Conservation (phyloP, 192 early-diverging fungal genomes). For the Coemansia sp. region DNA sequence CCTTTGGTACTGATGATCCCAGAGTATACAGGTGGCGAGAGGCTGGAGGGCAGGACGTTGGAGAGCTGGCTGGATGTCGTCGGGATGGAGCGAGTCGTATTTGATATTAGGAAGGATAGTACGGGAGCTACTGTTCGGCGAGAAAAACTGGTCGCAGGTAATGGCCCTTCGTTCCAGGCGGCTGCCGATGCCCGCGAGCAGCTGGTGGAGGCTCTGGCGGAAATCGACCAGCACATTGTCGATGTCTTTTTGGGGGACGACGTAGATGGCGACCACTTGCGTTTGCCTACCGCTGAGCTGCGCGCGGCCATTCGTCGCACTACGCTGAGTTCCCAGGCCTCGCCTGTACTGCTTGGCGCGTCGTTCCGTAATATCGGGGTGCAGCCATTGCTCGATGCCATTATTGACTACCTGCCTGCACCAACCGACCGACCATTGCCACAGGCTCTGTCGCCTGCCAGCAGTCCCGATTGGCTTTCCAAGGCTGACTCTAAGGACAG, state of each 20-base stretch:
- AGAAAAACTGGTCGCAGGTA: background rate
- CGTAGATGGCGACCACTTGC: slow-evolving; percentile 75
- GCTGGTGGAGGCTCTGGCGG: slow-evolving; percentile 83
- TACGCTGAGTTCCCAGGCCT: slow-evolving; percentile 68
- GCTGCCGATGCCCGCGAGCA: slow-evolving; percentile 64
- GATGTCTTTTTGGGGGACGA: slow-evolving; percentile 76
- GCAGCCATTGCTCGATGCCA: slow-evolving; percentile 89
- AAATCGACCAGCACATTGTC: slow-evolving; percentile 81
- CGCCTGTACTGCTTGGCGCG: slow-evolving; percentile 90
- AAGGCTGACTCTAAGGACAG: background rate
- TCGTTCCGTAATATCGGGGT: slow-evolving; percentile 91
- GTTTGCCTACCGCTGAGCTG: slow-evolving; percentile 65
- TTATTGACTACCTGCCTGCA: slow-evolving; percentile 82
- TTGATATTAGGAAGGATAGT: slow-evolving; percentile 19
- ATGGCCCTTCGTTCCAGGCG: slow-evolving; percentile 46
- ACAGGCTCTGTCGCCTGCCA: background rate
- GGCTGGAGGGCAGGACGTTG: slow-evolving; percentile 56
- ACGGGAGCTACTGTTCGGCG: slow-evolving; percentile 33
- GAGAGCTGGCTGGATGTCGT: slow-evolving; percentile 77
- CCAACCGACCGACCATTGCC: slow-evolving; percentile 70
- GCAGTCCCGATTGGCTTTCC: background rate
- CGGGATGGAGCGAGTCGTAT: slow-evolving; percentile 59
- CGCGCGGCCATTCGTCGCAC: slow-evolving; percentile 70
- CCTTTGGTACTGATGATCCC: slow-evolving; percentile 82
- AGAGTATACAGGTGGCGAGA: slow-evolving; percentile 17